These are phyloP conservation scores for Cyberlindnera xylosilytica DNA, from an alignment of 805 yeast species.

Conservation along the genomic window DNA sequence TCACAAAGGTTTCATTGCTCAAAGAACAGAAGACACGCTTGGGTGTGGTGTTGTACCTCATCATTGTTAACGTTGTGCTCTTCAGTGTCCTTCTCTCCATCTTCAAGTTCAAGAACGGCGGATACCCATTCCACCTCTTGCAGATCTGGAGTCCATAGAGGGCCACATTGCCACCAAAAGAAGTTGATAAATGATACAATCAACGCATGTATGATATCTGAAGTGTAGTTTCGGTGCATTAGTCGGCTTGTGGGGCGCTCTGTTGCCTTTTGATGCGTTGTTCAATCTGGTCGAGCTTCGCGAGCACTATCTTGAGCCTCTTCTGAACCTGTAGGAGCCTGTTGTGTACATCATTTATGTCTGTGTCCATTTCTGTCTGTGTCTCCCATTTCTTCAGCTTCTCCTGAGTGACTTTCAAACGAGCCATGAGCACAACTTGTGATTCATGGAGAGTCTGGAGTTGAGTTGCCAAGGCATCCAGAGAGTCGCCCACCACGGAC, in stretches of 20 bases:
- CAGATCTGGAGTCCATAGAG: conserved; percentile 30
- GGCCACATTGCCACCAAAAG: neutral
- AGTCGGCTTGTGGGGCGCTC: neutral
- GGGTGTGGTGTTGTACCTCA: conserved; percentile 43
- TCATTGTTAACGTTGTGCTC: conserved; percentile 46
- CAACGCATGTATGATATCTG: neutral
- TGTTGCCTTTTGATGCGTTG: conserved; percentile 12
- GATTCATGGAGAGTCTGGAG: conserved; percentile 54
- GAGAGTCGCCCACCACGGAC: conserved; percentile 48
- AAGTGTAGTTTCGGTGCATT: neutral
- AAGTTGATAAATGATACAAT: neutral
- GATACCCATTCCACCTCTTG: conserved; percentile 72
- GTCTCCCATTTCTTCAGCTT: conserved; percentile 30
- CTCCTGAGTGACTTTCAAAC: conserved; percentile 41
- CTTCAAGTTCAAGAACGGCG: conserved; percentile 66
- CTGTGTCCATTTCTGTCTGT: conserved; percentile 20
- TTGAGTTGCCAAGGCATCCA: conserved; percentile 48
- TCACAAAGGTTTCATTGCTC: conserved; percentile 53
- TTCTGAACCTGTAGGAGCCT: conserved; percentile 26
- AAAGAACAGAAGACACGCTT: conserved; percentile 45
- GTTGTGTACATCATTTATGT: conserved; percentile 19
- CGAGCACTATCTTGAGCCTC: conserved; percentile 24
- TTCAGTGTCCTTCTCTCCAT: conserved; percentile 64
- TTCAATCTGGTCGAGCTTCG: conserved; percentile 36
- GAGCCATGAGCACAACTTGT: conserved; percentile 49